Evolutionary conservation across 164 flowering plant genomes (phyloP), one percentile per base, ranked within the genome.

Genomic region (Umbilicus rupestris): DNA sequence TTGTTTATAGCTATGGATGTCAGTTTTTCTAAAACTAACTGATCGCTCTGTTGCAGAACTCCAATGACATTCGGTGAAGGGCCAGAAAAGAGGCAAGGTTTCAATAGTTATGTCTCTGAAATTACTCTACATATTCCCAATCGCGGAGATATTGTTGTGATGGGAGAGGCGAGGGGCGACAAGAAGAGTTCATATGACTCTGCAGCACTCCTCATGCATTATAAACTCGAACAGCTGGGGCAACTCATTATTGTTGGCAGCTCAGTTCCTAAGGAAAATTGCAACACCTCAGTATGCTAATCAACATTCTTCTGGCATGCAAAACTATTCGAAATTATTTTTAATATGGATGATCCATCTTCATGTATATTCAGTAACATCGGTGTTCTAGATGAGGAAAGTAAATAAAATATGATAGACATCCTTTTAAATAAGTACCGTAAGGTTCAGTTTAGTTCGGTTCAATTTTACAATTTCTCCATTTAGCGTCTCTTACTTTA

Each of bases 171-270:
- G 37, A 76, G 80, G 75, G 82, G 87, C 49, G 94, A 92, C 69
- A 95, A 95, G 81, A 95, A 89, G 74, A 83, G 85, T 47, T 85
- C 99, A 8, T 75, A 52, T 20, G 99, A 92, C 68, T 87, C 97
- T 39, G 97, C 99, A 19, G 92, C 90, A 1, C 66, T 91, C 2
- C 29, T 14, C 44, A 59, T 88, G 85, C 79, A 92, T 44, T 57
- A 78, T 44, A 83, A 88, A 73, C 92, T 95, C 63, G 75, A 78
- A 63, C 70, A 67, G 66, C 85, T 29, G 30, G 89, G 86, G 5
- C 77, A 67, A 69, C 73, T 92, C 66, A 39, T 69, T 26, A 83
- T 88, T n/a, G 59, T 35, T 39, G 46, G 65, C 65, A 65, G 57
- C n/a, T 46, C 29, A n/a, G 39, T 59, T 1, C 29, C 67, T n/a